Conservation (phyloP, 768 basidiomycete species). For the Amanita thiersii region DNA sequence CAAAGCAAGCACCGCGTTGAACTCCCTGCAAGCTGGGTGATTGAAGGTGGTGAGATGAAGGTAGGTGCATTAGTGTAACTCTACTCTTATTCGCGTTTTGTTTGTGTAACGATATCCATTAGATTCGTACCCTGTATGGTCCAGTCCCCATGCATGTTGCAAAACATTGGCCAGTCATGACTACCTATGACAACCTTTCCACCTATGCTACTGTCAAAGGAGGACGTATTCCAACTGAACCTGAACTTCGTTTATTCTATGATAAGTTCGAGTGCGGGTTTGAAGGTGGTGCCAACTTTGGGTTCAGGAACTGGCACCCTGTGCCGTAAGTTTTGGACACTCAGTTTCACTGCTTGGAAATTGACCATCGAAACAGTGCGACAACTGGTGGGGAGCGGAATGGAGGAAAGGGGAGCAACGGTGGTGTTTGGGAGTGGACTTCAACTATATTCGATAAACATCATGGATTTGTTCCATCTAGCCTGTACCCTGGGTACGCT, state of each 20-base stretch:
- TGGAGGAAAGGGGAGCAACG: conserved; percentile 69
- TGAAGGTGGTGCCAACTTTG: conserved; percentile 73
- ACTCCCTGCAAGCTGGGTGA: conserved; percentile 71
- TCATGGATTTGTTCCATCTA: conserved; percentile 70
- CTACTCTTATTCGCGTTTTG: background rate
- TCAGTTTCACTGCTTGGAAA: background rate
- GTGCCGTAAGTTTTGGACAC: conserved; percentile 54
- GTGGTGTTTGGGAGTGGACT: conserved; percentile 99
- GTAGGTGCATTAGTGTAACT: conserved; percentile 24
- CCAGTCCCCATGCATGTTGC: conserved; percentile 73
- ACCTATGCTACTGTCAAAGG: conserved; percentile 80
- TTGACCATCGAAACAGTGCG: too few species aligned
- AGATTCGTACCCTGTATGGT: conserved; percentile 86
- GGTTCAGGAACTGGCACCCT: conserved; percentile 92
- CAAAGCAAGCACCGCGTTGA: conserved; percentile 35
- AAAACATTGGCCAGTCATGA: conserved; percentile 78
- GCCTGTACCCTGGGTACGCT: conserved; percentile 78
- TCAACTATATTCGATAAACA: conserved; percentile 64
- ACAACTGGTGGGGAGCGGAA: conserved; percentile 50
- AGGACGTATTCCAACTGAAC: conserved; percentile 89
- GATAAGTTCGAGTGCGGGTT: conserved; percentile 68
- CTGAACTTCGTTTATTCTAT: conserved; percentile 76
- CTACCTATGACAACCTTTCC: conserved; percentile 70
- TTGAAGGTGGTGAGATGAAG: conserved; percentile 37
- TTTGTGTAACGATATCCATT: background rate